Evolutionary conservation across 2,329 filamentous ascomycete genomes (phyloP).

Genomic region (Claviceps quebecensis): DNA sequence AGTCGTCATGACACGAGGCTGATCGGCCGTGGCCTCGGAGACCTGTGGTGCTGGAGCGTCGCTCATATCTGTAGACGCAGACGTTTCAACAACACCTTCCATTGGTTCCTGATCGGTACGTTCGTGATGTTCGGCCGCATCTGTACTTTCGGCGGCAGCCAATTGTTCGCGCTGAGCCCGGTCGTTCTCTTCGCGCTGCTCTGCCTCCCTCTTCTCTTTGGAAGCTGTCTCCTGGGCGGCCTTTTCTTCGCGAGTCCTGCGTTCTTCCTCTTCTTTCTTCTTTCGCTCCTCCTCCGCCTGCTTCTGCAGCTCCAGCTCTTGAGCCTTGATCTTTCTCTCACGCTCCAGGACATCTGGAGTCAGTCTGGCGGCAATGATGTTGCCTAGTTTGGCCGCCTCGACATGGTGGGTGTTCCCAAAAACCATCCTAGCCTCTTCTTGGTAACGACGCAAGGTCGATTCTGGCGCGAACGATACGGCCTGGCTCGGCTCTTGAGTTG

Average conservation of each 20-base stretch:
- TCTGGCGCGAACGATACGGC: constrained; percentile 62
- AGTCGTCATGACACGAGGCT: constrained; percentile 57
- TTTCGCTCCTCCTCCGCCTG: constrained; percentile 45
- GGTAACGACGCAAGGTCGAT: constrained; percentile 65
- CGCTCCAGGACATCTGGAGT: constrained; percentile 74
- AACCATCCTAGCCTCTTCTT: constrained; percentile 77
- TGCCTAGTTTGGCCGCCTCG: constrained; percentile 58
- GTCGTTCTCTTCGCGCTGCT: constrained; percentile 46
- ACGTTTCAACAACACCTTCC: constrained; percentile 64
- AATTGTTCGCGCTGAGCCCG: constrained; percentile 15
- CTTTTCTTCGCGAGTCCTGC: constrained; percentile 52
- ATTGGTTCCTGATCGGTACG: constrained; percentile 35
- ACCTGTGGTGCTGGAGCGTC: constrained; percentile 16
- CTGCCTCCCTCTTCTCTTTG: constrained; percentile 55
- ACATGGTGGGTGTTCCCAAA: constrained; percentile 50
- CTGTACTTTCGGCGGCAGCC: constrained; percentile 42
- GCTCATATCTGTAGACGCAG: constrained; percentile 20
- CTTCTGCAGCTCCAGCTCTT: constrained; percentile 34
- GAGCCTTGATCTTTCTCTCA: constrained; percentile 55
- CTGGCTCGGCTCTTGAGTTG: constrained; percentile 50
- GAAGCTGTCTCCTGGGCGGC: constrained; percentile 55
- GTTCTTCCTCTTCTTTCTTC: constrained; percentile 51
- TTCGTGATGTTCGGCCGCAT: constrained; percentile 18
- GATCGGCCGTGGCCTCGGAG: constrained; percentile 6
- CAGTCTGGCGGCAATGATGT: constrained; percentile 56